These are phyloP conservation scores for Pseudogymnoascus sp. DNA, from an alignment of 2,329 filamentous ascomycete species.

Conservation along the genomic window DNA sequence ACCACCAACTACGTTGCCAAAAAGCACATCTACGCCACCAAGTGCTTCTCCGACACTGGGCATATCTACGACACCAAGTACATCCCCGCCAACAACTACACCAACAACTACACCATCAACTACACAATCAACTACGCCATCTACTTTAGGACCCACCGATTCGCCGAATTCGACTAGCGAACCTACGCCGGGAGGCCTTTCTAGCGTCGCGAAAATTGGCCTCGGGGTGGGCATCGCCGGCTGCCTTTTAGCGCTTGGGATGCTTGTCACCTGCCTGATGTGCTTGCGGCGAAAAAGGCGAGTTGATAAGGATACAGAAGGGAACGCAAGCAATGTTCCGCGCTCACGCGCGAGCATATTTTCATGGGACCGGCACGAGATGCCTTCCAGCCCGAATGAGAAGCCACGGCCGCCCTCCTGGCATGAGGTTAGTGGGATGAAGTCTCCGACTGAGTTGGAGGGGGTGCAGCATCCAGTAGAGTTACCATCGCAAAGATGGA, in stretches of 20 bases:
- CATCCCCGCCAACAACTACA: not conserved
- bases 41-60: not conserved
- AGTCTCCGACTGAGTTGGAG: not conserved
- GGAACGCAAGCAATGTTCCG: not conserved
- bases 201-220: not conserved
- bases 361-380: not conserved
- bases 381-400: conserved; percentile 1
- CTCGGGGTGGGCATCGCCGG: not conserved
- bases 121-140: not conserved
- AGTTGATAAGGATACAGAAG: not conserved
- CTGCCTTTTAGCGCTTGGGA: not conserved
- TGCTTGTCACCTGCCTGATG: not conserved
- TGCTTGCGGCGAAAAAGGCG: not conserved
- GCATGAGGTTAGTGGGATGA: not conserved
- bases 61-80: not conserved
- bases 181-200: not conserved
- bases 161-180: not conserved
- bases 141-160: not conserved
- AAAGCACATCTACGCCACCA: not conserved
- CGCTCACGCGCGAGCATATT: not conserved
- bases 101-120: not conserved
- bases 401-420: not conserved
- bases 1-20: not conserved
- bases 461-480: not conserved
- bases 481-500: not conserved